Percentiles rank a stretch among this genome's conserved stretches.
Evolutionary conservation across 2,329 filamentous ascomycete genomes (phyloP).

Genomic region (Triangularia setosa): DNA sequence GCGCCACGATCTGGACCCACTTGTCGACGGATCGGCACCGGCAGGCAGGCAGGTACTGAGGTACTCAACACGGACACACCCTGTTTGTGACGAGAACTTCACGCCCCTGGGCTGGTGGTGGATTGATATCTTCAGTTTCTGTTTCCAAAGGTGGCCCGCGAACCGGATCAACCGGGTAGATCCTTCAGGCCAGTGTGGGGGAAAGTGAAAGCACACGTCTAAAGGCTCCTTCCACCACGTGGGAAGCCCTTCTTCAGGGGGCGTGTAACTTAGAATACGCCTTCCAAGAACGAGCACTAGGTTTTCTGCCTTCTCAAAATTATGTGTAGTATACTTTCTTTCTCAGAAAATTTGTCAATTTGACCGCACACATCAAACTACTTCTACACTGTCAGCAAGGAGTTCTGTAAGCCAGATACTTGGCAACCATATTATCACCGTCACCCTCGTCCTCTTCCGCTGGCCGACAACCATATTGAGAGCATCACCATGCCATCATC

Average conservation of each 20-base stretch:
- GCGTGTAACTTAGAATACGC: not conserved
- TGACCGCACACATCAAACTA: not conserved
- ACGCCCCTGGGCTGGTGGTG: not conserved
- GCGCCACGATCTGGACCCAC: not conserved
- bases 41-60: not conserved
- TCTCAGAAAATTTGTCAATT: not conserved
- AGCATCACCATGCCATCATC: not conserved
- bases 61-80: not conserved
- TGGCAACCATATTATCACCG: not conserved
- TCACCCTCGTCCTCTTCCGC: no score
- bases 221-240: not conserved
- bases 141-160: not conserved
- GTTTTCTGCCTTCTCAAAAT: not conserved
- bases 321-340: not conserved
- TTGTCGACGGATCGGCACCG: not conserved
- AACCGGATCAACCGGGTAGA: not conserved
- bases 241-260: not conserved
- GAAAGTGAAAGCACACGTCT: not conserved
- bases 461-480: no score
- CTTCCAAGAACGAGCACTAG: not conserved
- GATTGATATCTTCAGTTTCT: not conserved
- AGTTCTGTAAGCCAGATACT: not conserved
- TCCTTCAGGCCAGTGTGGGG: not conserved
- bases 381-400: not conserved
- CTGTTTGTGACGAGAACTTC: not conserved